Percentiles rank a stretch among this genome's conserved stretches.
phyloP scores from a whole-genome alignment of 2,329 filamentous ascomycete genomes.

The Ophiostoma montium region DNA sequence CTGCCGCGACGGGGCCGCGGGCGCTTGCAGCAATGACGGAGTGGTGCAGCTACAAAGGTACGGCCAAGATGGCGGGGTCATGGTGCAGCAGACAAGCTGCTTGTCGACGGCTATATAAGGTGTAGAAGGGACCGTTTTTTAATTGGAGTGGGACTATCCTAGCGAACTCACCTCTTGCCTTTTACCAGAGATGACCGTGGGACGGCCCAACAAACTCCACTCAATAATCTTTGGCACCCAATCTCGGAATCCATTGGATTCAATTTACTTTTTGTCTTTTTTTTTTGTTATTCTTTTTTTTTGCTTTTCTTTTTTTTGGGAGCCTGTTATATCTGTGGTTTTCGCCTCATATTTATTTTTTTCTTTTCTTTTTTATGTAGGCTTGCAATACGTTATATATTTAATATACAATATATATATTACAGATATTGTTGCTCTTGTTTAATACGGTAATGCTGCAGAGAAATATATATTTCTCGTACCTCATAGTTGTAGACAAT shows the following conservation, averaged over 20 bases:
- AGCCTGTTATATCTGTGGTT: too few relatives aligned
- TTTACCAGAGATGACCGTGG: constrained; percentile 18
- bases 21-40: too few relatives aligned
- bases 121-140: background rate
- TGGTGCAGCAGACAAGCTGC: background rate
- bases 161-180: constrained; percentile 17
- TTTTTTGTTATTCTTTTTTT: background rate
- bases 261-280: constrained; percentile 1
- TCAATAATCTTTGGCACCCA: constrained; percentile 15
- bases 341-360: background rate
- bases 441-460: too few relatives aligned
- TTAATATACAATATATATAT: background rate
- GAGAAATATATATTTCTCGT: too few relatives aligned
- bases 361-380: background rate
- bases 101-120: constrained; percentile 5
- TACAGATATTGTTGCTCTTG: background rate
- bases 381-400: too few relatives aligned
- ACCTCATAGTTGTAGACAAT: too few relatives aligned
- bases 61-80: background rate
- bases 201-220: constrained; percentile 15
- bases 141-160: constrained; percentile 17
- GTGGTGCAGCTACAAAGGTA: background rate
- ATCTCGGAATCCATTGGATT: constrained; percentile 12
- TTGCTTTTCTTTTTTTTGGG: background rate
- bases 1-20: too few relatives aligned